Base-by-base conservation (phyloP, 2,329 filamentous ascomycete genomes). In the Sphaerostilbella broomeana region DNA sequence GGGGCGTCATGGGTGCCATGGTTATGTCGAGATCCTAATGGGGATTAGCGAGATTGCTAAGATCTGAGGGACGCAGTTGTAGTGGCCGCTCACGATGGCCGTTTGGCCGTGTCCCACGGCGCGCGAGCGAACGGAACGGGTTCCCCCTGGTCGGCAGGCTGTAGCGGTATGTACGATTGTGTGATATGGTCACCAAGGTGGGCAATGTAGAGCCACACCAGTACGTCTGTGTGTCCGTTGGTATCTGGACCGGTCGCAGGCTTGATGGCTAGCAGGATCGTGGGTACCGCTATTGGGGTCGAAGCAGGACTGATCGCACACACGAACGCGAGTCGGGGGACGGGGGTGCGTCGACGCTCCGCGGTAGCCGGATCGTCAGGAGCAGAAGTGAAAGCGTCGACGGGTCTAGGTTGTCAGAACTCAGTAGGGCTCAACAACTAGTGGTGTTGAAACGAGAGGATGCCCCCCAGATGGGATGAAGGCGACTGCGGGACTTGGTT, bases 1-100 rank as follows among this genome's bases (percentile, higher is more conserved):
- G 72, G 63, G 74, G 72, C 61, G 73, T 66, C 60, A 69, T 64
- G 61, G 74, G 73, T 64, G 72, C 73, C 74, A 77, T 77, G 61
- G 61, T 69, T 60, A 60, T 56, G 50, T 47, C 43, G 48, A 47
- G 50, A 47, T 52, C 50, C 58, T 49, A 49, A 61, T 51, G 45
- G 43, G 58, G 58, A 57, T 53, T 57, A 59, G 58, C 46, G 53
- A 56, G 51, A 48, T 53, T 47, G 54, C 47, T 51, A 50, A 58
- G 54, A 54, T 54, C 47, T 51, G 54, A 52, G 48, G 48, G 51
- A 47, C 48, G 54, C 51, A 50, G 51, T 40, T 38, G 34, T 51
- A 55, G 51, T 47, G 56, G 53, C 49, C 52, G 58, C 54, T 57
- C 49, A 50, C 51, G 52, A 61, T 50, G 50, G 54, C 51, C 55